Percentiles rank a stretch among this genome's conserved stretches.
Conservation (phyloP, 768 basidiomycete species). For the Agaricus bisporus region DNA sequence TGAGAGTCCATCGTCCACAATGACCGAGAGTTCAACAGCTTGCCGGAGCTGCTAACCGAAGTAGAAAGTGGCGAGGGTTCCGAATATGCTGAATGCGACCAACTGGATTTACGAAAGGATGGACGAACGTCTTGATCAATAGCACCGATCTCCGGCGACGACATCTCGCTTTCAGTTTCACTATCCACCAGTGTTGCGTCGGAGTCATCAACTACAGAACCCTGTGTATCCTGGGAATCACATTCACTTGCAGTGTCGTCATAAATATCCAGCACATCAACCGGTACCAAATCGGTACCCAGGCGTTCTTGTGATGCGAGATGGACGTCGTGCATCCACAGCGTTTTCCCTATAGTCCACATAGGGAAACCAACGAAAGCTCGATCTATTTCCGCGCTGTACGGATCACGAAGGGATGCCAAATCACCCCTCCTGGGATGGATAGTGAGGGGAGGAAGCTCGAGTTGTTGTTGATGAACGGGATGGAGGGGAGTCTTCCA, state of each 20-base stretch:
- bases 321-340: slow-evolving; percentile 60
- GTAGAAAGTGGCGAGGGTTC: slow-evolving; percentile 7
- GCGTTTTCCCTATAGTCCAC: slow-evolving; percentile 61
- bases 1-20: slow-evolving; percentile 47
- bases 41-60: slow-evolving; percentile 9
- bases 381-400: slow-evolving; percentile 50
- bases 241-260: slow-evolving; percentile 22
- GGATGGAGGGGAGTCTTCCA: slow-evolving; percentile 3
- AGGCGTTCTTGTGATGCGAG: slow-evolving; percentile 19
- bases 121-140: background rate
- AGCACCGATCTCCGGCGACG: background rate
- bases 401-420: slow-evolving; percentile 50
- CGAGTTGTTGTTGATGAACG: slow-evolving; percentile 2
- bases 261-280: slow-evolving; percentile 1
- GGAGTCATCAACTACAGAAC: slow-evolving; percentile 37
- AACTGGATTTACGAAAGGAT: background rate
- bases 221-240: slow-evolving; percentile 22
- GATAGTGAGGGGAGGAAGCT: slow-evolving; percentile 31
- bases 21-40: slow-evolving; percentile 3
- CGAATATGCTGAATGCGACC: slow-evolving; percentile 6
- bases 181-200: slow-evolving; percentile 53
- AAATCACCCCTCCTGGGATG: slow-evolving; percentile 66
- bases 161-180: slow-evolving; percentile 30
- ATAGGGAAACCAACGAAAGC: slow-evolving; percentile 49
- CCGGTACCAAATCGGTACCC: background rate